These are phyloP conservation scores for Flaveria linearis DNA, from an alignment of 129 eudicot species.

Conservation along the genomic window DNA sequence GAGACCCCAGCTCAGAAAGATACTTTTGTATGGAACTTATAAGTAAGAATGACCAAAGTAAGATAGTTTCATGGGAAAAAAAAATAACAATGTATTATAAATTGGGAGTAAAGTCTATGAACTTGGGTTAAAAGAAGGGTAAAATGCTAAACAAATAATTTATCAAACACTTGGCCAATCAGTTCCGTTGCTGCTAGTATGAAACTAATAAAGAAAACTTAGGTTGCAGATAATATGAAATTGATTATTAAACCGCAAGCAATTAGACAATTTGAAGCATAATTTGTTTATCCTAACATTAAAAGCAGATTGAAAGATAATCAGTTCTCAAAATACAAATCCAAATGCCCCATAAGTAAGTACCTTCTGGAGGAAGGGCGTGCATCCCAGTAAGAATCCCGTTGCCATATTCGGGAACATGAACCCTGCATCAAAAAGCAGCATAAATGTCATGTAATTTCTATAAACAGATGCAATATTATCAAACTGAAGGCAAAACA, in stretches of 20 bases:
- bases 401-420: conserved; percentile 98
- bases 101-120: background rate
- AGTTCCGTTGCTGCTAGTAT: background rate
- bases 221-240: background rate
- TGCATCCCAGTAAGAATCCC: conserved; percentile 97
- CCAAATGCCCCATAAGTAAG: background rate
- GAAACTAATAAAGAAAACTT: background rate
- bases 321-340: background rate
- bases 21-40: too few species aligned
- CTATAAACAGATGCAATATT: background rate
- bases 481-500: background rate
- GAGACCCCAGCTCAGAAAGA: too few species aligned
- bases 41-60: background rate
- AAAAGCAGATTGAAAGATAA: background rate
- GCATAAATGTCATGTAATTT: conserved; percentile 1
- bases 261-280: background rate
- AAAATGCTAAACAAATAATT: background rate
- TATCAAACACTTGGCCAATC: background rate
- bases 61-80: background rate
- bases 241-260: background rate
- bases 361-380: conserved; percentile 94
- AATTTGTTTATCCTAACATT: conserved; percentile 4
- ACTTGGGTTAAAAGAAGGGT: background rate
- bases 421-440: conserved; percentile 71
- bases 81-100: background rate